Evolutionary conservation across 768 basidiomycete species (phyloP).

Genomic region (Tulasnella sp.): DNA sequence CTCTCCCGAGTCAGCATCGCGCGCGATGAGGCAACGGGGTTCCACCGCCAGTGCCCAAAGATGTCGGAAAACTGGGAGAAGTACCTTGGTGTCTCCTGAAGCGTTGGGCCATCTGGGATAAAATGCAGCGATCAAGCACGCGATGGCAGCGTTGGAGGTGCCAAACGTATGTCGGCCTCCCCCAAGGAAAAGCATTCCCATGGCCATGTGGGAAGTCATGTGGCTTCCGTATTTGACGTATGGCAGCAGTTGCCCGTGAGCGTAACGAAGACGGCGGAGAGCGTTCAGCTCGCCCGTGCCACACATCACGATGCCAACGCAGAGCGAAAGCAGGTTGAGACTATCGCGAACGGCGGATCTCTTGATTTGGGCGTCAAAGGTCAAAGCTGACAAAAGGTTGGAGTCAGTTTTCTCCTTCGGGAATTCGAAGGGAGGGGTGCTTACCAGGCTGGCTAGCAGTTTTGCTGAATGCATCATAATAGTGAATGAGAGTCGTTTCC

Average conservation of each 20-base stretch:
- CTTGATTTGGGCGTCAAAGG: slow-evolving; percentile 83
- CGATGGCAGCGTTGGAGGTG: slow-evolving; percentile 84
- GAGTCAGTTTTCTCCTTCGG: background rate
- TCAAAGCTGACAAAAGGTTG: slow-evolving; percentile 44
- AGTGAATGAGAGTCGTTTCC: slow-evolving; percentile 69
- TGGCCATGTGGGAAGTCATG: slow-evolving; percentile 79
- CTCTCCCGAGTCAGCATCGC: slow-evolving; percentile 86
- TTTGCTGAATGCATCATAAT: slow-evolving; percentile 67
- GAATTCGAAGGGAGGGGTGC: background rate
- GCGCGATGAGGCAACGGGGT: slow-evolving; percentile 82
- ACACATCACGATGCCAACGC: slow-evolving; percentile 91
- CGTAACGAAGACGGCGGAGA: slow-evolving; percentile 75
- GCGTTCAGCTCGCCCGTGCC: slow-evolving; percentile 93
- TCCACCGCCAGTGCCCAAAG: slow-evolving; percentile 95
- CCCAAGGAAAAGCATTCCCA: slow-evolving; percentile 89
- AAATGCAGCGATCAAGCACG: slow-evolving; percentile 81
- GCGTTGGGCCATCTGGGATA: slow-evolving; percentile 78
- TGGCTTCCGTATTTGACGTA: slow-evolving; percentile 81
- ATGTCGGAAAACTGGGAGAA: slow-evolving; percentile 87
- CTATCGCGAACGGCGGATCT: slow-evolving; percentile 82
- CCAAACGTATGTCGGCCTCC: slow-evolving; percentile 88
- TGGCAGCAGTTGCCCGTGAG: slow-evolving; percentile 65
- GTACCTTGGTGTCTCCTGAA: slow-evolving; percentile 81
- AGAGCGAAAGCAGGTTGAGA: slow-evolving; percentile 75
- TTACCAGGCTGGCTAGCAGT: slow-evolving; percentile 19